Conservation (phyloP, 805 yeast species). For the Ogataea methanolica region DNA sequence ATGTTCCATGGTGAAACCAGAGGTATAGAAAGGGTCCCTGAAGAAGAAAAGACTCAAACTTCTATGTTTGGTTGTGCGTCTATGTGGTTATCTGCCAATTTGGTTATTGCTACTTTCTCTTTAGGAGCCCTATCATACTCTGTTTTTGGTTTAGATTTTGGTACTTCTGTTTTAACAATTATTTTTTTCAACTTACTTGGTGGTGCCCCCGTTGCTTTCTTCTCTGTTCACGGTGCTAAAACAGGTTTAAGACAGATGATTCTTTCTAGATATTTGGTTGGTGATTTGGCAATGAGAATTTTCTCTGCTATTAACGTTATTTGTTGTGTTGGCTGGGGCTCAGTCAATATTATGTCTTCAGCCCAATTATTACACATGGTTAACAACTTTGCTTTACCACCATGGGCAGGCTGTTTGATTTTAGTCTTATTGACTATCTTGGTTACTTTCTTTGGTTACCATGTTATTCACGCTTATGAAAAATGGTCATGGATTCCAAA, state of each 20-base stretch:
- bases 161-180: slow-evolving; percentile 62
- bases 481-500: slow-evolving; percentile 89
- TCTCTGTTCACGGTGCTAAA: slow-evolving; percentile 77
- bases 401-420: slow-evolving; percentile 87
- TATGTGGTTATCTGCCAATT: slow-evolving; percentile 89
- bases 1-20: slow-evolving; percentile 49
- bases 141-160: slow-evolving; percentile 64
- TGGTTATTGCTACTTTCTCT: slow-evolving; percentile 79
- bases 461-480: slow-evolving; percentile 75
- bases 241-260: slow-evolving; percentile 88
- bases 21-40: slow-evolving; percentile 80
- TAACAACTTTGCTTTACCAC: slow-evolving; percentile 63
- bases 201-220: slow-evolving; percentile 72
- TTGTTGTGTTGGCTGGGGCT: slow-evolving; percentile 95
- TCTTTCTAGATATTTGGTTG: slow-evolving; percentile 71
- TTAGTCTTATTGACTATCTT: slow-evolving; percentile 62
- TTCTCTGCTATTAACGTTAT: slow-evolving; percentile 73
- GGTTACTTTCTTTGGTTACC: slow-evolving; percentile 81
- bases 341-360: slow-evolving; percentile 84
- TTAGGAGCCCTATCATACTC: slow-evolving; percentile 67
- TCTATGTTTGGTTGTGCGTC: slow-evolving; percentile 68
- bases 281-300: slow-evolving; percentile 69
- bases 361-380: slow-evolving; percentile 80
- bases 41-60: slow-evolving; percentile 63
- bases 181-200: slow-evolving; percentile 75